Evolutionary conservation across 257 asterid genomes (phyloP), one percentile per base, ranked within the genome.

Genomic region (Coffea eugenioides): DNA sequence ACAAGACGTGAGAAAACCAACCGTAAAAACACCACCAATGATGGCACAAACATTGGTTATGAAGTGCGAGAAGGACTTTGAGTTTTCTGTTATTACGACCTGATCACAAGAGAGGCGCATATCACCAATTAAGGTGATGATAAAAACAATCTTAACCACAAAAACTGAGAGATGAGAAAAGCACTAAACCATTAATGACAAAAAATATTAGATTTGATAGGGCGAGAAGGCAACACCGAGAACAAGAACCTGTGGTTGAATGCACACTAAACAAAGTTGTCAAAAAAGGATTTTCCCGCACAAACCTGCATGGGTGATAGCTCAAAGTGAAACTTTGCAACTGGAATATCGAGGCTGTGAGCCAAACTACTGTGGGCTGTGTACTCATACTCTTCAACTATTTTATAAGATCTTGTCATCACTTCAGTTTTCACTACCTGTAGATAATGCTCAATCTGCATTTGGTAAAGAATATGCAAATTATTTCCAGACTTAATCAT

Each of bases 361-460:
- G 84, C 84, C 90, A 96, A 86, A 86, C 99, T 96, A 85, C 97
- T 92, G 83, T 96, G 99, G 2, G 98, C 97, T 62, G 98, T 94
- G 86, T 96, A 96, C 81, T 91, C 99, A 6, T 94, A 86, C 86
- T 94, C 97, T 86, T 96, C 99, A 34, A 91, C 91, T 85, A 92
- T 79, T 88, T 90, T 94, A 83, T 91, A 86, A 65, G 97, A 89
- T 84, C 90, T 85, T 61, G 97, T 91, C 94, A 88, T 88, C 91
- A 91, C 98, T 88, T 96, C 99, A 64, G 92, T 90, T 85, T 96
- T 96, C 83, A 92, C 98, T 43, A 91, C 94, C 88, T 96, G 99
- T 81, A 96, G 90, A 88, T 89, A 96, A 85, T 96, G 99, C 86
- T 96, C 99, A 74, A 96, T 83, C 99, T 96, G 97, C 89, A 89